phyloP scores from a whole-genome alignment of 2,329 filamentous ascomycete species.

The Colletotrichum plurivorum region DNA sequence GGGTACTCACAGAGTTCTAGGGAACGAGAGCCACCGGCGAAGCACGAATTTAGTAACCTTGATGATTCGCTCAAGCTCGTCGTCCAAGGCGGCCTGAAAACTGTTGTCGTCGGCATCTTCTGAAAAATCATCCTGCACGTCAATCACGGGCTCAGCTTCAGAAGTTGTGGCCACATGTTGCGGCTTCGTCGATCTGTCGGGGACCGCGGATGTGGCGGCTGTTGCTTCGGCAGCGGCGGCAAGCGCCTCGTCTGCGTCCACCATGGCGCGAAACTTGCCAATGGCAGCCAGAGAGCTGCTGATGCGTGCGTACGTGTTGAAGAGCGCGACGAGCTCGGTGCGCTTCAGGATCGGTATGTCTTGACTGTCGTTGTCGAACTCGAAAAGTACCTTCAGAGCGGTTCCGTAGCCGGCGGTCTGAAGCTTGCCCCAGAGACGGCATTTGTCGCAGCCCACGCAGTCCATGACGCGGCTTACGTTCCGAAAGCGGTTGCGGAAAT shows the following conservation, averaged over 20 bases:
- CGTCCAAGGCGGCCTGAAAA: slow-evolving; percentile 69
- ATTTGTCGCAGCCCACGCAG: slow-evolving; percentile 98
- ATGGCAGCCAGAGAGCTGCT: slow-evolving; percentile 85
- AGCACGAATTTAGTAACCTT: slow-evolving; percentile 77
- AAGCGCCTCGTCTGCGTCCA: slow-evolving; percentile 54
- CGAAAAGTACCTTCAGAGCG: slow-evolving; percentile 95
- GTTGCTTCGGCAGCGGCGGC: slow-evolving; percentile 43
- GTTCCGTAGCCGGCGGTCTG: slow-evolving; percentile 96
- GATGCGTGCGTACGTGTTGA: slow-evolving; percentile 93
- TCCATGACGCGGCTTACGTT: slow-evolving; percentile 99
- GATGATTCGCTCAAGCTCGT: slow-evolving; percentile 76
- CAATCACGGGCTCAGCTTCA: slow-evolving; percentile 40
- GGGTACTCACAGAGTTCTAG: slow-evolving; percentile 76
- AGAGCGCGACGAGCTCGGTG: slow-evolving; percentile 92
- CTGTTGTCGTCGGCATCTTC: slow-evolving; percentile 54
- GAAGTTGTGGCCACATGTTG: slow-evolving; percentile 54
- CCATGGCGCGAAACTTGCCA: slow-evolving; percentile 76
- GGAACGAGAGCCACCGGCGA: slow-evolving; percentile 78
- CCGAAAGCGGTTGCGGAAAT: slow-evolving; percentile 96
- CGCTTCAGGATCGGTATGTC: slow-evolving; percentile 81
- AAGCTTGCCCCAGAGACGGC: slow-evolving; percentile 96
- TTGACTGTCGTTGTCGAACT: slow-evolving; percentile 80
- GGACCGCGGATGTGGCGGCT: slow-evolving; percentile 42
- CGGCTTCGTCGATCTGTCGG: slow-evolving; percentile 60
- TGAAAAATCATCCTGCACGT: slow-evolving; percentile 50